Percentiles rank a stretch among this genome's conserved stretches.
phyloP scores from a whole-genome alignment of 257 asterid genomes.

The Solanum bulbocastanum region DNA sequence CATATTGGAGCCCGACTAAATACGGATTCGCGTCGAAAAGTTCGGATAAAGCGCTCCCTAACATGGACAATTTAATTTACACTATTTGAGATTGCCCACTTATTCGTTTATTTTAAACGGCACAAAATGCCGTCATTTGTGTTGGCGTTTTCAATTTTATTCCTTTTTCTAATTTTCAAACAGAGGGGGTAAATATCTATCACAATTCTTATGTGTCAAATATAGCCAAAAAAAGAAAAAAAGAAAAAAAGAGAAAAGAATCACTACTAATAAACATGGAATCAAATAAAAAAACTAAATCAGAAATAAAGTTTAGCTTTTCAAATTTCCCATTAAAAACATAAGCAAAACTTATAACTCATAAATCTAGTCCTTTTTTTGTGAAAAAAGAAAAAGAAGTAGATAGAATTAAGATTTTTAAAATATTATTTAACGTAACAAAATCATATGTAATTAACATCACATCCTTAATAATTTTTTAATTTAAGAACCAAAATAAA shows the following conservation, averaged over 20 bases:
- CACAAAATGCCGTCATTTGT: not conserved
- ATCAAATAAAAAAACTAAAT: no score
- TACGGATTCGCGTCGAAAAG: no score
- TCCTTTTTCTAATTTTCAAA: not conserved
- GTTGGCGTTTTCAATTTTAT: not conserved
- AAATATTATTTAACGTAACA: no score
- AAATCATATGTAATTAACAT: not conserved
- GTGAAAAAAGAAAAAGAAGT: not conserved
- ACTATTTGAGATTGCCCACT: not conserved
- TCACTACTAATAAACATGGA: no score
- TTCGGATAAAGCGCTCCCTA: not conserved
- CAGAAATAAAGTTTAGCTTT: not conserved
- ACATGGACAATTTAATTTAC: not conserved
- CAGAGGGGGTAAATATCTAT: not conserved
- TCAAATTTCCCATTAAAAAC: not conserved
- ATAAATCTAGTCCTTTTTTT: not conserved
- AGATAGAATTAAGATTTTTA: not conserved
- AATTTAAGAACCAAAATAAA: not conserved
- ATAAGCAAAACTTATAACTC: not conserved
- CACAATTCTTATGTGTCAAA: not conserved
- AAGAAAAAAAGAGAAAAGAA: not conserved
- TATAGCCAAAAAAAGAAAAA: not conserved
- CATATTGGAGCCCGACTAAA: no score
- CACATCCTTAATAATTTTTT: not conserved
- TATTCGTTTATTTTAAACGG: no score